A percentile compares a stretch with the other conserved stretches of the same genome.
Evolutionary conservation across 2,329 filamentous ascomycete genomes (phyloP).

Genomic region (Xylariaceae sp.): DNA sequence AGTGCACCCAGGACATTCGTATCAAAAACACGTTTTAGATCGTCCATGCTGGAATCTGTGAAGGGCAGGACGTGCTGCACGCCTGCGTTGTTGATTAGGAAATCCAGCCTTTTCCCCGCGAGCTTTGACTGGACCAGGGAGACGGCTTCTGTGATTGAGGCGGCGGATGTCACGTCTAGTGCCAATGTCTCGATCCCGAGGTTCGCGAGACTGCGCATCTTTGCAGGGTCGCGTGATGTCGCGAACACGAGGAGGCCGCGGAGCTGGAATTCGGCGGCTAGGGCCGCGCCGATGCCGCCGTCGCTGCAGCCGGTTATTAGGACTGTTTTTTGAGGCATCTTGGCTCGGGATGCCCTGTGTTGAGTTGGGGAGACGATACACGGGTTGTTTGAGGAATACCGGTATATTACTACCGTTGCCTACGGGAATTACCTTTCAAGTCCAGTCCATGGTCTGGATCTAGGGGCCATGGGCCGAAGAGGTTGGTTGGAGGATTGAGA

Average conservation of each 20-base stretch:
- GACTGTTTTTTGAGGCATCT: constrained; percentile 24
- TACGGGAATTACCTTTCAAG: no score
- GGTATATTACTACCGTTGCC: no score
- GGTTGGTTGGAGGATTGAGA: no score
- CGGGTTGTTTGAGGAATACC: no score
- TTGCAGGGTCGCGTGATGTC: constrained; percentile 27
- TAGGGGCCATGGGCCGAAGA: no score
- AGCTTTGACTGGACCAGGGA: constrained; percentile 11
- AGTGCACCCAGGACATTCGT: constrained; percentile 31
- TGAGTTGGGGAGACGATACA: no score
- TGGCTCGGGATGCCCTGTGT: not conserved
- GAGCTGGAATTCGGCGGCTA: constrained; percentile 30
- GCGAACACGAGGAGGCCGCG: constrained; percentile 32
- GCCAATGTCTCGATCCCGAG: constrained; percentile 26
- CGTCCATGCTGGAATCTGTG: constrained; percentile 19
- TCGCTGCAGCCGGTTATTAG: constrained; percentile 33
- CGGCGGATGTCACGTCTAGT: constrained; percentile 30
- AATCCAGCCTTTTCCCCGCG: constrained; percentile 17
- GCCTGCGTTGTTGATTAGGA: constrained; percentile 30
- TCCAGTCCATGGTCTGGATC: no score
- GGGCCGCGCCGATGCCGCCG: constrained; percentile 31
- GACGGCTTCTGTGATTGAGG: constrained; percentile 24
- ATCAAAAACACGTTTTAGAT: constrained; percentile 22
- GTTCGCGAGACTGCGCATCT: constrained; percentile 23
- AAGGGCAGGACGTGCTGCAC: constrained; percentile 24